Evolutionary conservation across 345 rosid genomes (phyloP), one percentile per base, ranked within the genome.

Genomic region (Acer saccharum): DNA sequence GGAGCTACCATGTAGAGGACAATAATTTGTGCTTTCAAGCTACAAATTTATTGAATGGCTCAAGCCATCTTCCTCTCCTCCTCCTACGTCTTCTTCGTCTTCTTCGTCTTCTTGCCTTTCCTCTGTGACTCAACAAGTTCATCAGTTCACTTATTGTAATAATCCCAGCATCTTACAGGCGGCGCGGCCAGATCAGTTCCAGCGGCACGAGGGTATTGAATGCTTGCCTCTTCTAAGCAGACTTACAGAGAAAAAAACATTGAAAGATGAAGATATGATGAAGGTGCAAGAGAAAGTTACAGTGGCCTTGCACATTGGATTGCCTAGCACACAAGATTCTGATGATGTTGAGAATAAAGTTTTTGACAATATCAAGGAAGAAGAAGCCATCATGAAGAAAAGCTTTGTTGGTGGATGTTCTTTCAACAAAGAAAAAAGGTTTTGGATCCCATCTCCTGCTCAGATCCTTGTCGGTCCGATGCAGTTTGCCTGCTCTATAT

Each of bases 381-480:
- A 71, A 77, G 58, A 76, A 57, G 18, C 73, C 75, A 69, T 55
- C 65, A 43, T 43, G 46, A 81, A 82, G 76, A 86, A 83, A 69
- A 76, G 70, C 72, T 79, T 83, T 54, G 63, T 57, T 6, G 39
- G 39, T 64, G 84, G 82, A 5, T 69, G 72, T 46, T 75, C 87
- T 75, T 76, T 85, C 73, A 84, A 84, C 63, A 54, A 78, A 35
- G 87, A 87, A 48, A 83, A 79, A 48, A 89, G 97, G 88, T 92
- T 92, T 81, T 92, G 94, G 97, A 90, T 92, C 83, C 97, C 97
- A 71, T 90, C 93, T 58, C 90, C 93, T 35, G 84, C 94, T 18
- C 97, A 92, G 86, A 92, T 92, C 79, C 91, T 89, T 23, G 91
- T 90, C 11, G 97, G 97, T 1, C 94, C 97, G 44, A 90, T 92